Conservation (phyloP, 2,329 filamentous ascomycete genomes). For the Colletotrichum abscissum region DNA sequence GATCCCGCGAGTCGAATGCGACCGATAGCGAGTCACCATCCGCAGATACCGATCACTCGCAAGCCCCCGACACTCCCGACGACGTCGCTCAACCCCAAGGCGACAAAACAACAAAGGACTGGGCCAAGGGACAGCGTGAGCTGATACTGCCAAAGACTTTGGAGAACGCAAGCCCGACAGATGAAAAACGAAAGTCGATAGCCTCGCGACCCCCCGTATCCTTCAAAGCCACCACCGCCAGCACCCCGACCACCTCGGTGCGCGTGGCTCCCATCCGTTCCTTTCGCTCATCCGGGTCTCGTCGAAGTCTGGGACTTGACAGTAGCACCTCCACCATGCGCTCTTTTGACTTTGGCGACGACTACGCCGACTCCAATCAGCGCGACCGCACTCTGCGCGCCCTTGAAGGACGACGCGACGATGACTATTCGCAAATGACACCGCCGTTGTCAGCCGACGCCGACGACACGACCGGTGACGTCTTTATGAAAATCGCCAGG, state of each 20-base stretch:
- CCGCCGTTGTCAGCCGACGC: conserved; percentile 55
- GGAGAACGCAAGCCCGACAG: conserved; percentile 49
- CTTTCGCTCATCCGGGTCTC: conserved; percentile 67
- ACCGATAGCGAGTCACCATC: conserved; percentile 45
- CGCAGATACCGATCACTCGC: conserved; percentile 47
- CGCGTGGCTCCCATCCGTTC: conserved; percentile 66
- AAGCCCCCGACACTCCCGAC: conserved; percentile 43
- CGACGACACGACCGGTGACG: conserved; percentile 65
- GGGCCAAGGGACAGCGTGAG: conserved; percentile 58
- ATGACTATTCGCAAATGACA: conserved; percentile 52
- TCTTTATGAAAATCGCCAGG: conserved; percentile 69
- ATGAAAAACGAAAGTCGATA: conserved; percentile 59
- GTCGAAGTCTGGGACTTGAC: conserved; percentile 64
- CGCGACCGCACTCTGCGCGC: conserved; percentile 63
- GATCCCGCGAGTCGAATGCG: conserved; percentile 50
- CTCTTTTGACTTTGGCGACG: conserved; percentile 57
- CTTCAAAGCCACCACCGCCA: conserved; percentile 54
- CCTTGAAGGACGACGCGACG: conserved; percentile 58
- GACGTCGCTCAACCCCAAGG: conserved; percentile 37
- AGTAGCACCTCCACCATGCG: conserved; percentile 59
- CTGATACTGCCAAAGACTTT: conserved; percentile 58
- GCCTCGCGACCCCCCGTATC: conserved; percentile 60
- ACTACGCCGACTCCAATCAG: conserved; percentile 54
- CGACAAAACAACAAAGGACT: conserved; percentile 48
- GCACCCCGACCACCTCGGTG: conserved; percentile 46